Percentiles rank a stretch among this genome's conserved stretches.
Conservation (phyloP, 2,329 filamentous ascomycete genomes). For the Aspergillus versicolor region DNA sequence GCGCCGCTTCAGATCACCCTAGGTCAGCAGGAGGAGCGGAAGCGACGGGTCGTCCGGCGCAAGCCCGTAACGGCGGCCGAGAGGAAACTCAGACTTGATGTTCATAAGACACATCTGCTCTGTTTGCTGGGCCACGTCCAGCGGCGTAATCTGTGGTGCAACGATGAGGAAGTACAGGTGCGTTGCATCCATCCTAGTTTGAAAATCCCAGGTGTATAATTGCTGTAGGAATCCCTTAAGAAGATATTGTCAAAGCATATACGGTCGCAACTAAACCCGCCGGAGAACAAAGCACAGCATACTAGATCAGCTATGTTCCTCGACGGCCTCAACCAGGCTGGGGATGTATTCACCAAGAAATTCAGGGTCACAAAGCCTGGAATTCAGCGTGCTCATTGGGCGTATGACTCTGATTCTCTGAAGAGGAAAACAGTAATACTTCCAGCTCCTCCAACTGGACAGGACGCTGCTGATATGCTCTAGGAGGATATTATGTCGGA, state of each 20-base stretch:
- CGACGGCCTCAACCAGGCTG: constrained; percentile 70
- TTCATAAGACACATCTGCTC: constrained; percentile 85
- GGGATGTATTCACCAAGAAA: constrained; percentile 64
- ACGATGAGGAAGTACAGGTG: constrained; percentile 68
- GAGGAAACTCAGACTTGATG: constrained; percentile 63
- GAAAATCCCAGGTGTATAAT: neutral
- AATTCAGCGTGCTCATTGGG: constrained; percentile 71
- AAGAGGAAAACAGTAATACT: constrained; percentile 49
- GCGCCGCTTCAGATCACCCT: constrained; percentile 39
- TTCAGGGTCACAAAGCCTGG: constrained; percentile 73
- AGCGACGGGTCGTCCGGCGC: constrained; percentile 36
- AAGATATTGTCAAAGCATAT: constrained; percentile 66
- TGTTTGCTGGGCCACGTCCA: constrained; percentile 78
- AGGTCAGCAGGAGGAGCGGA: constrained; percentile 29
- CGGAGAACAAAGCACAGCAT: constrained; percentile 68
- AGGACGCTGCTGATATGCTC: constrained; percentile 13
- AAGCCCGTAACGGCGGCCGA: constrained; percentile 58
- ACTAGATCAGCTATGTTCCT: constrained; percentile 73
- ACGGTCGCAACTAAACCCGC: constrained; percentile 67
- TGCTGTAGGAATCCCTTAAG: constrained; percentile 50
- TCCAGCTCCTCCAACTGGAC: constrained; percentile 14
- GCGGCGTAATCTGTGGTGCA: constrained; percentile 85
- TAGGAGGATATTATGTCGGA: constrained; percentile 60
- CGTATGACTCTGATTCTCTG: constrained; percentile 63
- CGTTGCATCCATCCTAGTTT: constrained; percentile 8